These are phyloP conservation scores for Striga asiatica DNA, from an alignment of 257 asterid genomes.

Conservation along the genomic window DNA sequence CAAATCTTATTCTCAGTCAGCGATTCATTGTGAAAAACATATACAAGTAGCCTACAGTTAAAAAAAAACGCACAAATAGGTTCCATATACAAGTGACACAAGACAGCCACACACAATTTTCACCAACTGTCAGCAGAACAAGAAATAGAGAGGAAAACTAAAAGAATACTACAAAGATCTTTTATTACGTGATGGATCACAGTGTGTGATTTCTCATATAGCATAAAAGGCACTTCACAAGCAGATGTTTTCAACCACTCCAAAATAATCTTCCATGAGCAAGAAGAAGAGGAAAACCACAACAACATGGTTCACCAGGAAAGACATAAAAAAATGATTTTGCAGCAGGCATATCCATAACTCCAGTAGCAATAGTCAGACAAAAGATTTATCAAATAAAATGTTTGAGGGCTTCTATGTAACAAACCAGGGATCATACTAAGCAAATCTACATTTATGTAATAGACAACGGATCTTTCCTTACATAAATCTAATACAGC, in stretches of 20 bases:
- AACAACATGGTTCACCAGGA: not conserved
- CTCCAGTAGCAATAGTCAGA: not conserved
- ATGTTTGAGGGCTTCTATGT: not conserved
- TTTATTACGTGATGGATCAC: too few relatives aligned
- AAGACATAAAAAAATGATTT: not conserved
- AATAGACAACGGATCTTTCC: not conserved
- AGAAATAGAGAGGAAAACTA: not conserved
- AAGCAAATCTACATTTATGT: too few relatives aligned
- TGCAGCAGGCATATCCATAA: constrained; percentile 1
- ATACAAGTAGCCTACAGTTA: not conserved
- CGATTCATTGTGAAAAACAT: not conserved
- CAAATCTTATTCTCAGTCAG: not conserved
- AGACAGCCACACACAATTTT: not conserved
- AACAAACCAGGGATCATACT: not conserved
- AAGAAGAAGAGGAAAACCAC: too few relatives aligned
- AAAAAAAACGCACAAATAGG: too few relatives aligned
- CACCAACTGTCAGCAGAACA: not conserved
- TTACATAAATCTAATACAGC: not conserved
- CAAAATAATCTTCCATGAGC: not conserved
- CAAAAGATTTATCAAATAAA: not conserved
- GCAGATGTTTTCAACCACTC: not conserved
- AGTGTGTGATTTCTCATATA: not conserved
- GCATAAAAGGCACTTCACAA: not conserved
- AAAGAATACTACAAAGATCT: not conserved
- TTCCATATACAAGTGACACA: not conserved